phyloP scores from a whole-genome alignment of 2,329 filamentous ascomycete genomes.

The Drechslerella coelobrocha region DNA sequence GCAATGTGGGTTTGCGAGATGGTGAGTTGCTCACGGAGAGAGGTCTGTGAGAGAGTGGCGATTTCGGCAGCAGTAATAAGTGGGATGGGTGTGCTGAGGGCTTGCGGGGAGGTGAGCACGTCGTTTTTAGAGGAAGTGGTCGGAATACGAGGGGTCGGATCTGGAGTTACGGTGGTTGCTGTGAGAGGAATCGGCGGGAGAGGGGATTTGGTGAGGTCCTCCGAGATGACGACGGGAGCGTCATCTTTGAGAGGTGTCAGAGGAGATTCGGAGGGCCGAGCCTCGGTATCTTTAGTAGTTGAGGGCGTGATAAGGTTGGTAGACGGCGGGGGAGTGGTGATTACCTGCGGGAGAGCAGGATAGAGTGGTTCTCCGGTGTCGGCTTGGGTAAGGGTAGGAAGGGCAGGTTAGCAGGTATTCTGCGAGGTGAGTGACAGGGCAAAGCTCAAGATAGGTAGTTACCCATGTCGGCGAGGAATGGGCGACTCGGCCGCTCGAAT shows the following conservation, averaged over 20 bases:
- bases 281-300: conserved; percentile 21
- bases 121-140: conserved; percentile 23
- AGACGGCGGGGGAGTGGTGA: conserved; percentile 42
- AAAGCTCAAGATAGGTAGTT: conserved; percentile 1
- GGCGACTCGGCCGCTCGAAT: not conserved
- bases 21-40: conserved; percentile 55
- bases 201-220: conserved; percentile 37
- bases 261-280: conserved; percentile 24
- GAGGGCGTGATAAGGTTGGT: conserved; percentile 25
- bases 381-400: conserved; percentile 2
- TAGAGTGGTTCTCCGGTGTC: conserved; percentile 30
- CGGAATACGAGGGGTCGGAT: conserved; percentile 41
- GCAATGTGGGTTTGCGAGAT: conserved; percentile 53
- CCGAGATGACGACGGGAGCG: conserved; percentile 21
- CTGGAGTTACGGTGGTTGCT: conserved; percentile 45
- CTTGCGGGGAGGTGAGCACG: conserved; percentile 32
- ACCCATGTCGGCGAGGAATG: conserved; percentile 34
- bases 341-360: conserved; percentile 30
- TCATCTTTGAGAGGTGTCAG: conserved; percentile 37
- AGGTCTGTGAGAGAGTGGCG: conserved; percentile 54
- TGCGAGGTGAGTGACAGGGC: not conserved
- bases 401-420: conserved; percentile 2
- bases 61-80: conserved; percentile 52
- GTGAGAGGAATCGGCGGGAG: conserved; percentile 38
- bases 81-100: conserved; percentile 6